Evolutionary conservation across 192 early-diverging fungal species (phyloP).

Genomic region (Umbelopsis ramanniana): DNA sequence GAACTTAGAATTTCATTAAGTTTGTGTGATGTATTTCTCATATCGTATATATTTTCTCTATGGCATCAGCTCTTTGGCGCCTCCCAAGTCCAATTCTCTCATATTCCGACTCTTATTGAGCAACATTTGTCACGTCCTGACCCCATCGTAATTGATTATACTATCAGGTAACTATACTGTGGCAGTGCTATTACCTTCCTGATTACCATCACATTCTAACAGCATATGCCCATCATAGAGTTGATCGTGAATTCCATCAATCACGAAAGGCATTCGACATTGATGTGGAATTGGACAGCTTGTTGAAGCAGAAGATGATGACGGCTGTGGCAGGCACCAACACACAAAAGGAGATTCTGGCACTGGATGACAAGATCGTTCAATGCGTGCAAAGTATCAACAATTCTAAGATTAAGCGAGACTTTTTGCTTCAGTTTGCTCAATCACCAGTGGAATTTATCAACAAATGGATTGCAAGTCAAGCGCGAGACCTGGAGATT

Average conservation of each 20-base stretch:
- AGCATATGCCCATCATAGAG: slow-evolving; percentile 32
- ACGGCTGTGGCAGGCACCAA: slow-evolving; percentile 50
- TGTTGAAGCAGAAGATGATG: slow-evolving; percentile 62
- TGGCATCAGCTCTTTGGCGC: slow-evolving; percentile 69
- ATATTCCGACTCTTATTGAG: slow-evolving; percentile 81
- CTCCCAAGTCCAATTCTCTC: slow-evolving; percentile 74
- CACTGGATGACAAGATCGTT: slow-evolving; percentile 68
- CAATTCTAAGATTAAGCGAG: slow-evolving; percentile 87
- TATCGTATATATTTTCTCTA: not conserved
- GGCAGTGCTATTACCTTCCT: not conserved
- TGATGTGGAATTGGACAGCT: slow-evolving; percentile 87
- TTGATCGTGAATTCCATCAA: slow-evolving; percentile 78
- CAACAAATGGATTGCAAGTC: slow-evolving; percentile 91
- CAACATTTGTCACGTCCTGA: slow-evolving; percentile 78
- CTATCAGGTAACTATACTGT: slow-evolving; percentile 64
- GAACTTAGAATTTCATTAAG: not conserved
- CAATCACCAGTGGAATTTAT: slow-evolving; percentile 88
- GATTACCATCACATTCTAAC: not conserved
- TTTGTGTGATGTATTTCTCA: not conserved
- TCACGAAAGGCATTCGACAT: slow-evolving; percentile 87
- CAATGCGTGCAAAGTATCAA: slow-evolving; percentile 84
- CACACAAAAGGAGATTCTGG: slow-evolving; percentile 46
- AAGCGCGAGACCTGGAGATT: slow-evolving; percentile 89
- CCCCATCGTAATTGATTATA: slow-evolving; percentile 91
- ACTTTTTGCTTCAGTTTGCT: slow-evolving; percentile 89